These are phyloP conservation scores for Tulasnella sp. DNA, from an alignment of 768 basidiomycete genomes.

Conservation along the genomic window DNA sequence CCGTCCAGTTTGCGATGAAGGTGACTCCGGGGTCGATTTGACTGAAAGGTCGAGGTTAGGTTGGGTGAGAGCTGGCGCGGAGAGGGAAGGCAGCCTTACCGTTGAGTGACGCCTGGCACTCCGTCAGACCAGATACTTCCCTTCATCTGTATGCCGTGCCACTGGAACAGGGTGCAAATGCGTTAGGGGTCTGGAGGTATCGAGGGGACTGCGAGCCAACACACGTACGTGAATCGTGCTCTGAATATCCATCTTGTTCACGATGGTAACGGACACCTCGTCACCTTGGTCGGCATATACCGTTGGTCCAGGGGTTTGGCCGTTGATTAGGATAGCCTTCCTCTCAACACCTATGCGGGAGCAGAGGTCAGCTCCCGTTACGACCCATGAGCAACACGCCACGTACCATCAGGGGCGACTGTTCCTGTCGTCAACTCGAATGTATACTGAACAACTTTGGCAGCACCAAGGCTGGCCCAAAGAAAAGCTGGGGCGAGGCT, in stretches of 20 bases:
- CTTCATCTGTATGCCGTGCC: slow-evolving; percentile 23
- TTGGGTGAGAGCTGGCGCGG: neutral
- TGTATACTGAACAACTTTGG: neutral
- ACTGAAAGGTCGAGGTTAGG: neutral
- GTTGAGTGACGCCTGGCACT: slow-evolving; percentile 28
- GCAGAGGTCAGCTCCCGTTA: neutral
- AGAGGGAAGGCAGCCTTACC: neutral
- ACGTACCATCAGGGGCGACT: slow-evolving; percentile 28
- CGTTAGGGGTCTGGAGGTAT: neutral
- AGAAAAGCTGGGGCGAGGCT: slow-evolving; percentile 1
- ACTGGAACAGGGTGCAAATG: neutral
- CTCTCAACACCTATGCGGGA: neutral
- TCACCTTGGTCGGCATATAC: slow-evolving; percentile 1
- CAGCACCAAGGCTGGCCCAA: neutral
- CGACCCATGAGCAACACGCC: neutral
- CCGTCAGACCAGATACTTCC: slow-evolving; percentile 28
- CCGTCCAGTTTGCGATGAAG: slow-evolving; percentile 24
- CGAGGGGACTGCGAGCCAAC: neutral
- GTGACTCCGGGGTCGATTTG: slow-evolving; percentile 24
- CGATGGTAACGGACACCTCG: slow-evolving; percentile 14
- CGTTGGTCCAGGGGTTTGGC: slow-evolving; percentile 25
- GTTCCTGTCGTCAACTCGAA: slow-evolving; percentile 13
- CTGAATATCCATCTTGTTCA: slow-evolving; percentile 6
- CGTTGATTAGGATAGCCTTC: slow-evolving; percentile 9
- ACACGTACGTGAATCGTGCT: slow-evolving; percentile 26